Evolutionary conservation across 805 yeast genomes (phyloP).

Genomic region (Wickerhamomyces chambardii): DNA sequence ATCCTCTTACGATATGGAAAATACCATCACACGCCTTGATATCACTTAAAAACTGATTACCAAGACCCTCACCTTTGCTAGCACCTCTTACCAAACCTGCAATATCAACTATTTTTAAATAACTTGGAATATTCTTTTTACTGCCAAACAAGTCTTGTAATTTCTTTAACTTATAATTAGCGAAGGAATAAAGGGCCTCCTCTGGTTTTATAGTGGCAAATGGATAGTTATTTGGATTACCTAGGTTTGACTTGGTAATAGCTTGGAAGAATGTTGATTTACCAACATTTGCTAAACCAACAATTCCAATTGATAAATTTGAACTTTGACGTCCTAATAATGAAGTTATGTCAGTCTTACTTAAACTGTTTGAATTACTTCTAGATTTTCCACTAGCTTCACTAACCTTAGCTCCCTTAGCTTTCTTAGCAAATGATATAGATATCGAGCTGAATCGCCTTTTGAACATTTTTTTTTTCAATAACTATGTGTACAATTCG

Average conservation of each 20-base stretch:
- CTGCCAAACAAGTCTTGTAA: constrained; percentile 49
- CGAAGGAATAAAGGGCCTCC: constrained; percentile 67
- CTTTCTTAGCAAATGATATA: constrained; percentile 9
- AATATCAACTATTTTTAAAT: constrained; percentile 65
- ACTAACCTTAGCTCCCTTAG: constrained; percentile 2
- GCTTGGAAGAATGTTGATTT: constrained; percentile 79
- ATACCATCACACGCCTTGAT: constrained; percentile 77
- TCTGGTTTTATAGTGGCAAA: constrained; percentile 77
- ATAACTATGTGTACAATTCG: too few relatives aligned
- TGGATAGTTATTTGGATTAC: constrained; percentile 72
- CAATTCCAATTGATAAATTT: constrained; percentile 44
- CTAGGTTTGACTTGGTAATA: constrained; percentile 61
- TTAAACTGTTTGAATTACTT: not conserved
- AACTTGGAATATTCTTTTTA: constrained; percentile 57
- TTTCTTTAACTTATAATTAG: constrained; percentile 49
- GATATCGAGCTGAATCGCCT: not conserved
- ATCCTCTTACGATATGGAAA: constrained; percentile 71
- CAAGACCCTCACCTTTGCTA: constrained; percentile 76
- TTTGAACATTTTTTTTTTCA: too few relatives aligned
- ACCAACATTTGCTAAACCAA: constrained; percentile 77
- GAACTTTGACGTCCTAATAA: constrained; percentile 18
- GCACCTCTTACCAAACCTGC: constrained; percentile 83
- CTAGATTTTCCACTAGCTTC: constrained; percentile 1
- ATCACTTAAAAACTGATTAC: constrained; percentile 72
- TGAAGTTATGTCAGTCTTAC: constrained; percentile 1